Conservation (phyloP, 208 protist species). For the Trypanosoma melophagium region DNA sequence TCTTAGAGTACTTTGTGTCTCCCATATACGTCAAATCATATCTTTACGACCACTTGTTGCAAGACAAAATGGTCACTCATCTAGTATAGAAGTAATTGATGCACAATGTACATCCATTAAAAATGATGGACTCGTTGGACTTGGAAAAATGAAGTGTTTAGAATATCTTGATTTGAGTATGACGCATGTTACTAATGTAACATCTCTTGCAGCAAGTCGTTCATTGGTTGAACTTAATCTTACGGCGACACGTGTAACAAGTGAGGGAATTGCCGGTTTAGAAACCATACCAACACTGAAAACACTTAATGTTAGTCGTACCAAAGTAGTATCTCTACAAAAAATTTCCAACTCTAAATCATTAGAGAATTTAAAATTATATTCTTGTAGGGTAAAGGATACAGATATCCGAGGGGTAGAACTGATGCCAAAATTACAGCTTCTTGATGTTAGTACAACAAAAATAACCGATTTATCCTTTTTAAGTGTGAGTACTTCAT, state of each 20-base stretch:
- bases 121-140: slow-evolving; percentile 18
- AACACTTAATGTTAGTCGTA: slow-evolving; percentile 24
- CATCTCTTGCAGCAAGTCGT: slow-evolving; percentile 29
- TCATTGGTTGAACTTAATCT: slow-evolving; percentile 33
- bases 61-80: slow-evolving; percentile 14
- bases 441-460: slow-evolving; percentile 25
- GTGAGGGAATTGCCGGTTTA: slow-evolving; percentile 18
- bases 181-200: slow-evolving; percentile 54
- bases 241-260: slow-evolving; percentile 13
- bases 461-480: slow-evolving; percentile 47
- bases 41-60: slow-evolving; percentile 15
- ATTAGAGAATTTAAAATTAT: slow-evolving; percentile 15
- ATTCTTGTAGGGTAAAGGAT: slow-evolving; percentile 20
- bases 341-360: slow-evolving; percentile 12
- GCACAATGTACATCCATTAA: slow-evolving; percentile 43
- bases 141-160: slow-evolving; percentile 25
- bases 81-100: slow-evolving; percentile 57
- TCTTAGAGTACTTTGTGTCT: slow-evolving; percentile 23
- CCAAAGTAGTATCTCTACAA: slow-evolving; percentile 16
- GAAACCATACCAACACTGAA: slow-evolving; percentile 25
- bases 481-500: slow-evolving; percentile 39
- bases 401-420: slow-evolving; percentile 14
- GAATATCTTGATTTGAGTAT: slow-evolving; percentile 54
- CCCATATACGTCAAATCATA: slow-evolving; percentile 16
- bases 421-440: slow-evolving; percentile 14